Evolutionary conservation across 1,284 basidiomycete species (phyloP).

Genomic region (Cryptococcus wingfieldii): DNA sequence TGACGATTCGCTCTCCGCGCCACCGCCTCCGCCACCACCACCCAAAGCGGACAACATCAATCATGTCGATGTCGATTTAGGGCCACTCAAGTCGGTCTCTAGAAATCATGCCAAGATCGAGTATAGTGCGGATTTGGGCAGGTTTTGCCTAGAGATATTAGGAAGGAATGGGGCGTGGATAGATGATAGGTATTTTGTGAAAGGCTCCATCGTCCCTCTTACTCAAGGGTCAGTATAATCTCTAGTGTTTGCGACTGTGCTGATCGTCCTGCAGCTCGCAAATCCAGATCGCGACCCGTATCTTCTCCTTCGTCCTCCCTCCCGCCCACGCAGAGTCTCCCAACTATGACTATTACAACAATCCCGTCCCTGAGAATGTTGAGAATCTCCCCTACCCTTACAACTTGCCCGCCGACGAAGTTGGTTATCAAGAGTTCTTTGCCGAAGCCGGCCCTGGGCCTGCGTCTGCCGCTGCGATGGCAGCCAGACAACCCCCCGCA

Average conservation of each 20-base stretch:
- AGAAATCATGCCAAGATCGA: conserved; percentile 93
- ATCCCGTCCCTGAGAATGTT: conserved; percentile 15
- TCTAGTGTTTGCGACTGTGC: not conserved
- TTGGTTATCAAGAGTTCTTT: conserved; percentile 42
- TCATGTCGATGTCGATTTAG: conserved; percentile 88
- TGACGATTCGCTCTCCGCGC: conserved; percentile 9
- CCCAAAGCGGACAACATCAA: conserved; percentile 47
- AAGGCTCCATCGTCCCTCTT: conserved; percentile 76
- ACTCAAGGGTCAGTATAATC: conserved; percentile 63
- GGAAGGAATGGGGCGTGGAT: conserved; percentile 98
- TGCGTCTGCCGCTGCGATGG: conserved; percentile 29
- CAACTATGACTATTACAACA: conserved; percentile 23
- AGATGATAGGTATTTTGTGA: conserved; percentile 88
- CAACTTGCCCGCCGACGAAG: conserved; percentile 39
- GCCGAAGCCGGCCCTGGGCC: conserved; percentile 42
- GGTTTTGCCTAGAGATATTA: conserved; percentile 85
- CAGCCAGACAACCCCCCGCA: conserved; percentile 30
- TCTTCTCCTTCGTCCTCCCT: conserved; percentile 93
- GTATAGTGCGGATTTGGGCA: conserved; percentile 56
- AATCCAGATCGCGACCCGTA: conserved; percentile 96
- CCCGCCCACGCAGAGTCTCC: conserved; percentile 45
- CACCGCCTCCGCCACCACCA: conserved; percentile 38
- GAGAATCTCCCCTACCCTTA: conserved; percentile 40
- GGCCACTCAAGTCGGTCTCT: conserved; percentile 93
- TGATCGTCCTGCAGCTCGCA: conserved; percentile 64